A percentile compares a stretch with the other conserved stretches of the same genome.
Conservation (phyloP, 257 asterid genomes). For the Capsicum pubescens region DNA sequence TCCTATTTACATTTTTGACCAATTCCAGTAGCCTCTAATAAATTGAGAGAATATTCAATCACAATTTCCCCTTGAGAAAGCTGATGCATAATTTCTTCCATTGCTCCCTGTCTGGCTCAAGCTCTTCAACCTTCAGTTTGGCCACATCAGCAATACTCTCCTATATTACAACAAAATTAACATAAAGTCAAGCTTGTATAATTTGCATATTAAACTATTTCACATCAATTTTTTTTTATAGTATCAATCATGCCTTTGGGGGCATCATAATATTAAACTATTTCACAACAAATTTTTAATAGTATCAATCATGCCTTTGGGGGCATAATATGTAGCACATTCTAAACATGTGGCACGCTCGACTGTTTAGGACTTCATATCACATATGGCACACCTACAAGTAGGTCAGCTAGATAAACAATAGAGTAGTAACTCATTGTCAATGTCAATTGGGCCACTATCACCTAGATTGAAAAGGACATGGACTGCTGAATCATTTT, state of each 20-base stretch:
- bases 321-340: neutral
- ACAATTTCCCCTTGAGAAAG: slow-evolving; percentile 85
- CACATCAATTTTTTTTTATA: neutral
- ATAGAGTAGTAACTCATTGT: too few relatives aligned
- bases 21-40: neutral
- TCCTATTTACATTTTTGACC: slow-evolving; percentile 44
- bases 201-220: neutral
- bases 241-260: neutral
- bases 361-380: neutral
- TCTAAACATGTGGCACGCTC: neutral
- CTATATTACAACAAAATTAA: slow-evolving; percentile 35
- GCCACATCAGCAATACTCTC: slow-evolving; percentile 63
- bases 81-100: slow-evolving; percentile 80
- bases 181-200: neutral
- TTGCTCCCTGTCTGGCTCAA: slow-evolving; percentile 70
- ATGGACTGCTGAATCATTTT: neutral
- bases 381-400: neutral
- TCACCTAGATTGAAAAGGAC: neutral
- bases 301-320: neutral
- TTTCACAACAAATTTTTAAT: neutral
- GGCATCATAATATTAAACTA: neutral
- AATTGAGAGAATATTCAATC: slow-evolving; percentile 32
- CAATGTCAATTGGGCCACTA: neutral
- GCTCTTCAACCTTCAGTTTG: slow-evolving; percentile 52
- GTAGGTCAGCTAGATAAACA: neutral